Evolutionary conservation across 257 asterid genomes (phyloP), one percentile per base, ranked within the genome.

Genomic region (Solanum lignicaule): DNA sequence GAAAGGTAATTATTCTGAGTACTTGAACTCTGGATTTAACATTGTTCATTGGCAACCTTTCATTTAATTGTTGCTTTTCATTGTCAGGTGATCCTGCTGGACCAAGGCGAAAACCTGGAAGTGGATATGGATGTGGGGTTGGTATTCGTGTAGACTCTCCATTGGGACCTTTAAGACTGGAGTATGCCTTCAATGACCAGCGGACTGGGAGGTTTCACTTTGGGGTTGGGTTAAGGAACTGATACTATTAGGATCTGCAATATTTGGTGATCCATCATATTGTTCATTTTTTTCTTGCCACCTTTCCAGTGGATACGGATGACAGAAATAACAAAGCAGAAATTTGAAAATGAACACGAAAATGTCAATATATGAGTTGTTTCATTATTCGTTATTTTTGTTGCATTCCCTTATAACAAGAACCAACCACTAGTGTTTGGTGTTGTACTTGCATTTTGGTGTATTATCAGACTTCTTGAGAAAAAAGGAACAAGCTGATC

Each of bases 121-220:
- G 99, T 66, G 99, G 99, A 60, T 96, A 97, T n/a, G 98, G 99
- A 41, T 95, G 93, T 32, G 99, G 99, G 62, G 84, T 93, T 4
- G 99, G 99, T 52, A 87, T 97, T 81, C 98, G 98, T 0, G 98
- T 97, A 84, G 98, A 93, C 88, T 95, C 99, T 32, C 99, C 99
- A 13, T 89, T 95, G 89, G 99, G 99, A 12, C 99, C 99, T 15
- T 87, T 97, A 48, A 94, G 99, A 89, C 98, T 97, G 36, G 99
- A 97, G 90, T 97, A 97, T 81, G 99, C 99, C 9, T 93, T 95
- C 90, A 97, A 96, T 84, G 98, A 97, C 85, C 95, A 93, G 88
- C 88, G 91, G 84, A 91, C 88, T 20, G 99, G 99, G 75, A 92
- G 99, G 84, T 97, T 97, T 90, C 99, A 97, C 92, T 97, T 97